Conservation (phyloP, 352 stramenopile species). For the Phytopythium chamaehyphon region DNA sequence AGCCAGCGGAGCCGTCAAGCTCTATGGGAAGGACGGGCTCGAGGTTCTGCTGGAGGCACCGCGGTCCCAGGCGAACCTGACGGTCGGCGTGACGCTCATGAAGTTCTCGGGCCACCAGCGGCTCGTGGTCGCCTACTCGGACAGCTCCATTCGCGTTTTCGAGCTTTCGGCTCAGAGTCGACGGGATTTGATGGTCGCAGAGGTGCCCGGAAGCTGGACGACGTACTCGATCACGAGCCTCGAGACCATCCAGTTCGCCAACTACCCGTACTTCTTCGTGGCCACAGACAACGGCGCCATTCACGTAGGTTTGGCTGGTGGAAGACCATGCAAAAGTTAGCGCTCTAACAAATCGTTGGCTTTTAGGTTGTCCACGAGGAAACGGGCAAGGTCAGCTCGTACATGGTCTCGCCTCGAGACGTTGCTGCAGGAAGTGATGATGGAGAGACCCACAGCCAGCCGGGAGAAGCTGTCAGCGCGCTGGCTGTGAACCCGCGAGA, state of each 20-base stretch:
- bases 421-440: conserved; percentile 11
- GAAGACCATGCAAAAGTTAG: not conserved
- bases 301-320: conserved; percentile 21
- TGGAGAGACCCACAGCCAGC: conserved; percentile 12
- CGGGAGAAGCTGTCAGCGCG: conserved; percentile 28
- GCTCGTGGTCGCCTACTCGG: conserved; percentile 55
- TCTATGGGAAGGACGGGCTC: conserved; percentile 58
- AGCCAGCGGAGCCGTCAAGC: conserved; percentile 53
- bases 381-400: conserved; percentile 61
- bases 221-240: conserved; percentile 56
- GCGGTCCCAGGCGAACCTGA: conserved; percentile 23
- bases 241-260: conserved; percentile 54
- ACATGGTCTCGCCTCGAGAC: conserved; percentile 53
- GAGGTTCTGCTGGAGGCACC: conserved; percentile 55
- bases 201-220: conserved; percentile 48
- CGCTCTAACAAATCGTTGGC: not conserved
- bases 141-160: conserved; percentile 65
- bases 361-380: conserved; percentile 71
- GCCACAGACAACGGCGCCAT: conserved; percentile 65
- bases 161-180: conserved; percentile 39
- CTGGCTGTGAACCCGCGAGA: conserved; percentile 60
- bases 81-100: conserved; percentile 44
- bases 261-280: conserved; percentile 69
- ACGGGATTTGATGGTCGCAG: conserved; percentile 7
- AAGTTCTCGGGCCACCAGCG: conserved; percentile 63